These are phyloP conservation scores for Chaetomium fimeti DNA, from an alignment of 495 filamentous ascomycete genomes.

Conservation along the genomic window DNA sequence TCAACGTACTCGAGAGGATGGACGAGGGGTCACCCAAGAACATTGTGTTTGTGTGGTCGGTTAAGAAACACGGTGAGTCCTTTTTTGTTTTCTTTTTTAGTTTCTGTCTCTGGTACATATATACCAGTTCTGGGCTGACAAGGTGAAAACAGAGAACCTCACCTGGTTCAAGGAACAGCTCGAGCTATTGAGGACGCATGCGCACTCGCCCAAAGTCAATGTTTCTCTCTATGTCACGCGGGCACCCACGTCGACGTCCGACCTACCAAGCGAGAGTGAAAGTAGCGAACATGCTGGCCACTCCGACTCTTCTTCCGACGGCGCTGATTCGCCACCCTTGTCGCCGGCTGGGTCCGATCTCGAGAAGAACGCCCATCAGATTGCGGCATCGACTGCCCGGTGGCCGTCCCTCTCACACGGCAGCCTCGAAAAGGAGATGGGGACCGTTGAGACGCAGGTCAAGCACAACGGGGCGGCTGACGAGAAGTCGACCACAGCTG, in stretches of 20 bases:
- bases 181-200: conserved; percentile 41
- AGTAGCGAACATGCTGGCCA: background rate
- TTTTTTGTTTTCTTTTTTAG: too few species aligned
- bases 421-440: conserved; percentile 28
- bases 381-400: conserved; percentile 15
- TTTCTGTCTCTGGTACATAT: background rate
- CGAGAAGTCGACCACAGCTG: conserved; percentile 7
- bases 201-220: conserved; percentile 46
- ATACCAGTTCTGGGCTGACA: background rate
- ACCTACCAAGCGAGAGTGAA: background rate
- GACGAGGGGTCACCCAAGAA: conserved; percentile 42
- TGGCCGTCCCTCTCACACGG: conserved; percentile 11
- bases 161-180: conserved; percentile 55
- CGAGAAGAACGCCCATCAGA: conserved; percentile 27
- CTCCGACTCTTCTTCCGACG: conserved; percentile 27
- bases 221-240: conserved; percentile 51
- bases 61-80: conserved; percentile 49
- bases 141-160: conserved; percentile 33
- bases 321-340: conserved; percentile 21
- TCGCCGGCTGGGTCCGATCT: conserved; percentile 24
- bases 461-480: conserved; percentile 22
- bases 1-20: conserved; percentile 51
- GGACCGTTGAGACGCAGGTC: conserved; percentile 27
- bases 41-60: conserved; percentile 58
- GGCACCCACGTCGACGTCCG: conserved; percentile 20